These are phyloP conservation scores for Chenopodium formosanum DNA, from an alignment of 148 eudicot species.

Conservation along the genomic window DNA sequence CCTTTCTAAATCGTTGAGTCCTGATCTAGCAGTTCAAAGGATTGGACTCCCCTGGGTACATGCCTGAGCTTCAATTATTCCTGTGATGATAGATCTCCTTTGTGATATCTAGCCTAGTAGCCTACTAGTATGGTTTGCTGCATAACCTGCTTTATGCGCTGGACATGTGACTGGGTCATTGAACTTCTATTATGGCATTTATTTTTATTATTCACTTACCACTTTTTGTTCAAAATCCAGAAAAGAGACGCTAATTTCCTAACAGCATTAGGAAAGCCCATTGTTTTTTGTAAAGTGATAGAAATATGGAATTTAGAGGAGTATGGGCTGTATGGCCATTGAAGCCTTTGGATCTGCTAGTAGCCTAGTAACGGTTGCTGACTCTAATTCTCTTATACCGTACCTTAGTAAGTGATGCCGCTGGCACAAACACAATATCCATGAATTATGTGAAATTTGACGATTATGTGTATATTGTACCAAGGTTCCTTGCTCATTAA, in stretches of 20 bases:
- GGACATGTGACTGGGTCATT: not conserved
- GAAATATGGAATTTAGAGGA: not conserved
- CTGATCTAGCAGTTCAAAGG: not conserved
- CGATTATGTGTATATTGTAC: not conserved
- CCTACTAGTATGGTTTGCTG: not conserved
- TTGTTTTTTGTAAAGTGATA: not conserved
- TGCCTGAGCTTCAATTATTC: not conserved
- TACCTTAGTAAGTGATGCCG: not conserved
- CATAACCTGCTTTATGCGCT: not conserved
- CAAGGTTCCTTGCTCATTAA: not conserved
- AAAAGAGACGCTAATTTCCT: not conserved
- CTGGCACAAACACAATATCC: not conserved
- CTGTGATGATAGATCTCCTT: not conserved
- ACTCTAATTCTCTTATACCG: not conserved
- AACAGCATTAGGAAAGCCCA: not conserved
- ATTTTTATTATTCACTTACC: too few relatives aligned
- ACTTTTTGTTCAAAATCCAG: not conserved
- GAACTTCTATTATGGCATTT: not conserved
- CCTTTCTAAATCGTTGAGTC: not conserved
- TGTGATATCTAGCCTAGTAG: not conserved
- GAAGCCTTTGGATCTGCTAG: not conserved
- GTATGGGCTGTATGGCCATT: not conserved
- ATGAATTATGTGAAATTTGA: not conserved
- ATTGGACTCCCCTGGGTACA: conserved; percentile 3
- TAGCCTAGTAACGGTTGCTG: not conserved